These are phyloP conservation scores for Aspergillus oerlinghausenensis DNA, from an alignment of 2,329 filamentous ascomycete genomes.

Conservation along the genomic window DNA sequence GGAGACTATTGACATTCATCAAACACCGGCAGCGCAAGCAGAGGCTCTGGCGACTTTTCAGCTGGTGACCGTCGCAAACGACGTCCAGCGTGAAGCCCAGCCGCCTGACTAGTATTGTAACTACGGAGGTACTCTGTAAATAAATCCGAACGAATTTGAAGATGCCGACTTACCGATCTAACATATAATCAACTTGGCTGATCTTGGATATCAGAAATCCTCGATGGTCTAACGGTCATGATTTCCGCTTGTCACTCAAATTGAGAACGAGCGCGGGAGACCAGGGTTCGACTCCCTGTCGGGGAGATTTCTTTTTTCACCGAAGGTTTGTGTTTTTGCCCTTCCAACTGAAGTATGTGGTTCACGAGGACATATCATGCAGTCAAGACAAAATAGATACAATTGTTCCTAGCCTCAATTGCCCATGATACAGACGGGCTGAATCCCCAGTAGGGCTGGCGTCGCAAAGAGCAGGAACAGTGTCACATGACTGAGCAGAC, in stretches of 20 bases:
- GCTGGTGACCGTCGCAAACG: too few relatives aligned
- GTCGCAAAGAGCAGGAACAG: not conserved
- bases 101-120: too few relatives aligned
- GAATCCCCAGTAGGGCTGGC: not conserved
- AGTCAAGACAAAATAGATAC: not conserved
- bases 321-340: not conserved
- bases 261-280: not conserved
- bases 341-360: not conserved
- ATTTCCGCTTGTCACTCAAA: not conserved
- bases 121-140: too few relatives aligned
- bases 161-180: too few relatives aligned
- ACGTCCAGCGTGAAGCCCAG: too few relatives aligned
- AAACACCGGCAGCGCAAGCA: too few relatives aligned
- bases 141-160: too few relatives aligned
- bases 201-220: not conserved
- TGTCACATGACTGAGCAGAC: not conserved
- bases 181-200: not conserved
- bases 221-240: not conserved
- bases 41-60: too few relatives aligned
- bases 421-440: not conserved
- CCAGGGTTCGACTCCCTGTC: not conserved
- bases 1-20: too few relatives aligned
- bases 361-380: not conserved
- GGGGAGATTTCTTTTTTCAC: not conserved
- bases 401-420: not conserved